Base-by-base conservation (phyloP, 179 eudicot species). In the Actinidia arguta region DNA sequence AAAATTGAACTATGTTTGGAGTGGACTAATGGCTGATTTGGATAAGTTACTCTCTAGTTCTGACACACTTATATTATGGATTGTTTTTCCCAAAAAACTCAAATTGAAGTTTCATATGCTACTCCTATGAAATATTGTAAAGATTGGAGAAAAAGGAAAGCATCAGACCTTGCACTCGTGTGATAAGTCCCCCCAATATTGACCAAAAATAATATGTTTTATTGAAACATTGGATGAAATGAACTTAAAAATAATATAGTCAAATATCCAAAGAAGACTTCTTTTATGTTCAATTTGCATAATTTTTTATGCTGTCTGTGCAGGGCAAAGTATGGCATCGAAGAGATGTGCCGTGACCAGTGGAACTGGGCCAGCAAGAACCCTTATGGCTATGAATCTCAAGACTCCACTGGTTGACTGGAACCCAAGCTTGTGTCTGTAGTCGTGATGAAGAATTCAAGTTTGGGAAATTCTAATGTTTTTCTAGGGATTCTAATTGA, bases 341-440 rank as follows among this genome's bases (percentile, higher is more conserved):
- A 95, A n/a, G 99, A 93, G 82, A 96, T 96, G 99, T 95, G 99
- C 71, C 87, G 93, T 22, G 99, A 96, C 82, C 99, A 90, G 86
- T 96, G 99, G 99, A 96, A 96, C 84, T 96, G 99, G 99, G 96
- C 99, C 51, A 93, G 92, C 94, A 95, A 96, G 92, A 96, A 96
- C 78, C 99, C 99, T 7, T 95, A 92, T 36, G 99, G 99, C 22
- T 96, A 94, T 66, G 91, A 88, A 54, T 87, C 95, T 77, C 75
- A 88, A 4, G 88, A 86, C 70, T 84, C 86, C 22, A 67, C 71
- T 56, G 42, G 61, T 47, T 84, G 74, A 80, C 55, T 24, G 42
- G 46, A 85, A 82, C 54, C 75, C 55, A 80, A 82, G 64, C 59
- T 56, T 14, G 52, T 22, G 27, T 68, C 64, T 55, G 25, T 66